Evolutionary conservation across 352 stramenopile genomes (phyloP).

Genomic region (Globisporangium cylindrosporum): DNA sequence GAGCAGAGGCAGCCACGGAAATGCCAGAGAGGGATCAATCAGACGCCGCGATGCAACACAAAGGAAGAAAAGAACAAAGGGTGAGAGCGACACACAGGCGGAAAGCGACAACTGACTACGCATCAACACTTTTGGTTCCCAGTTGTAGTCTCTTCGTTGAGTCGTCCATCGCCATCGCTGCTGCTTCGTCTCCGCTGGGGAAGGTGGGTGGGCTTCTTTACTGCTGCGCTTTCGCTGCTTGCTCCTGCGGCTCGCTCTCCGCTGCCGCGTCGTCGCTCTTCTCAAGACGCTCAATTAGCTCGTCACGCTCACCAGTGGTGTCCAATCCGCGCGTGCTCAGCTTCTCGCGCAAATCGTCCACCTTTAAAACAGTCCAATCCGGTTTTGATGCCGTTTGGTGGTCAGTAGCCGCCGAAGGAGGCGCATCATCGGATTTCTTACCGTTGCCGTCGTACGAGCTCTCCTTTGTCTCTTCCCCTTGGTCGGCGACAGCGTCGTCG

Average conservation of each 20-base stretch:
- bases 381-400: slow-evolving; percentile 14
- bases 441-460: slow-evolving; percentile 18
- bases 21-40: not conserved
- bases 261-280: not conserved
- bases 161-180: not conserved
- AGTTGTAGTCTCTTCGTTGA: not conserved
- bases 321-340: slow-evolving; percentile 18
- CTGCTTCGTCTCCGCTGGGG: not conserved
- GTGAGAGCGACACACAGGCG: slow-evolving; percentile 20
- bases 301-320: slow-evolving; percentile 17
- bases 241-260: not conserved
- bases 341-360: slow-evolving; percentile 24
- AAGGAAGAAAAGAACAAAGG: slow-evolving; percentile 15
- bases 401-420: slow-evolving; percentile 13
- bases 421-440: slow-evolving; percentile 23
- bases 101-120: slow-evolving; percentile 10
- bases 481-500: not conserved
- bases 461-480: slow-evolving; percentile 20
- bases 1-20: not conserved
- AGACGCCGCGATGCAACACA: slow-evolving; percentile 5
- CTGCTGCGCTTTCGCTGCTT: not conserved
- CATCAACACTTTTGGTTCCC: slow-evolving; percentile 13
- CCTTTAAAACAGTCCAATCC: slow-evolving; percentile 26
- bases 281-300: slow-evolving; percentile 14
- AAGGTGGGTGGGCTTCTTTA: not conserved